phyloP scores from a whole-genome alignment of 129 eudicot species.

The Centella asiatica region DNA sequence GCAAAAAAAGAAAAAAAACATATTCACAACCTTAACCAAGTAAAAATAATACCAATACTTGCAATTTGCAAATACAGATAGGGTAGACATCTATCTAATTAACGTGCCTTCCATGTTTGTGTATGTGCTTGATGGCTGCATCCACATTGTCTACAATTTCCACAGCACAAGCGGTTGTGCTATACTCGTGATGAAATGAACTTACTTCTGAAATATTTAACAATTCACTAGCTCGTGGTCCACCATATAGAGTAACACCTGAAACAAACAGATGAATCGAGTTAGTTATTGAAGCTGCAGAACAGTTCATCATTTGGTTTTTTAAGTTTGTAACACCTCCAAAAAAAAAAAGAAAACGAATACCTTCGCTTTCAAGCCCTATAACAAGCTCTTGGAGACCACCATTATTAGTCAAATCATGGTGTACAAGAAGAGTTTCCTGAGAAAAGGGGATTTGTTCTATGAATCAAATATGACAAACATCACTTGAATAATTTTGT shows the following conservation, averaged over 20 bases:
- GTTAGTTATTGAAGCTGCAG: not conserved
- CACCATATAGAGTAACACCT: slow-evolving; percentile 79
- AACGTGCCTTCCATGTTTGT: slow-evolving; percentile 69
- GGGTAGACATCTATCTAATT: too few relatives aligned
- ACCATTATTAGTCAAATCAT: slow-evolving; percentile 42
- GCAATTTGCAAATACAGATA: not conserved
- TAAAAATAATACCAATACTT: not conserved
- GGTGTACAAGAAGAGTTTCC: slow-evolving; percentile 94
- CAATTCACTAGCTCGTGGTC: slow-evolving; percentile 58
- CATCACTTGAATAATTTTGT: not conserved
- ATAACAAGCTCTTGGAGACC: slow-evolving; percentile 49
- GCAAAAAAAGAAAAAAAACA: not conserved
- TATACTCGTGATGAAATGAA: slow-evolving; percentile 70
- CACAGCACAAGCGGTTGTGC: slow-evolving; percentile 65
- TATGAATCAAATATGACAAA: slow-evolving; percentile 3
- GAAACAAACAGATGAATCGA: slow-evolving; percentile 13
- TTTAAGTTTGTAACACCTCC: not conserved
- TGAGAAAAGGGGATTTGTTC: slow-evolving; percentile 8
- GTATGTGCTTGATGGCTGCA: slow-evolving; percentile 77
- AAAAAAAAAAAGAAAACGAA: not conserved
- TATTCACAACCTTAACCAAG: not conserved
- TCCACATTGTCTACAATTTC: slow-evolving; percentile 73
- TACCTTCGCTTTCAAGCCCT: slow-evolving; percentile 65
- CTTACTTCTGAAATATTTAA: slow-evolving; percentile 41
- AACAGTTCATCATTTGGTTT: too few relatives aligned